Base-by-base conservation (phyloP, 1,284 basidiomycete species). In the Trametes pubescens region DNA sequence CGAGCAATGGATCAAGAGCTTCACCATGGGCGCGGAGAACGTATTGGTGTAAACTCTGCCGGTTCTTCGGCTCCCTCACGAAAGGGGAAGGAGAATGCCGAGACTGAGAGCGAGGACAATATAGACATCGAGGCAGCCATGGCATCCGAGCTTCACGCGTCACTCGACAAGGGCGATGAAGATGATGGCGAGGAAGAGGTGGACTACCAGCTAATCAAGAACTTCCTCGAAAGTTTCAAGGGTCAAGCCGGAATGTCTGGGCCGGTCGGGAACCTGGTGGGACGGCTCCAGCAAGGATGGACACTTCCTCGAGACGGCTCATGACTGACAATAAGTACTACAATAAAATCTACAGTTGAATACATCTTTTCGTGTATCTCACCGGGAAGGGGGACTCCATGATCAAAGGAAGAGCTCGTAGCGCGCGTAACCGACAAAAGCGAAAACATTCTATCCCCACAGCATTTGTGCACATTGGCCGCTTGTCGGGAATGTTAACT, bases 161-260 rank as follows among this genome's bases (percentile, higher is more conserved):
- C 89, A 0, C 78, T 97, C 38, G 86, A 89, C 64, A 81, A 75
- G n/a, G 80, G 83, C 16, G 85, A 82, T 8, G 84, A 84, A 43
- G 85, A 83, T 9, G 81, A 78, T 14, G 83, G 80, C 1, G 78
- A 73, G 13, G 80, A 79, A 40, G 75, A 80, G 43, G 81, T 87
- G 71, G 93, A 98, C 75, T 96, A 96, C 76, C 89, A 89, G 69
- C 79, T 98, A 71, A 96, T 99, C 81, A 95, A 93, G 77, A 95
- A 97, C 77, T 95, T 99, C 77, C 79, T 99, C 74, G 93, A 97
- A 80, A 97, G 95, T 75, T 97, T 94, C 82, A 94, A 93, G 75
- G 90, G 89, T 65, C 96, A 98, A 74, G 91, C 77, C 11, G 95
- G 95, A 8, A 78, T 92, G 59, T 87, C 93, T 40, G 96, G 96